A percentile compares a stretch with the other conserved stretches of the same genome.
phyloP scores from a whole-genome alignment of 78 protist species.

The Dictyostelium brefeldianum region DNA sequence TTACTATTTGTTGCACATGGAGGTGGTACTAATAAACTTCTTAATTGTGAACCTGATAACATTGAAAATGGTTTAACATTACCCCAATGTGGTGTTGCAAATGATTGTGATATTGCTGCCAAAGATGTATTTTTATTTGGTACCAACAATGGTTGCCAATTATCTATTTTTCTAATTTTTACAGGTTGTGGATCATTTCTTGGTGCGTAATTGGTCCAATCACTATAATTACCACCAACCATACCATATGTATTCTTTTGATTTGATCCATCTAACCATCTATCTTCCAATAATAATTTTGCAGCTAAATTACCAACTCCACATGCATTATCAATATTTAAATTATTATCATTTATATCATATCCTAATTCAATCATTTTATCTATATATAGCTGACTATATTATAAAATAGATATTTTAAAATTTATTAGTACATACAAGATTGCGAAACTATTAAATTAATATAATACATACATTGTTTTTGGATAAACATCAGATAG shows the following conservation, averaged over 20 bases:
- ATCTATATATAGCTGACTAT: not conserved
- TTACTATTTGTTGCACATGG: not conserved
- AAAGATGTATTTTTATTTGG: not conserved
- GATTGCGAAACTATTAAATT: not conserved
- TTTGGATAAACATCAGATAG: conserved; percentile 9
- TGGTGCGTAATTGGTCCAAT: conserved; percentile 41
- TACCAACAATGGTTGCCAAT: conserved; percentile 50
- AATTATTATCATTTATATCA: conserved; percentile 5
- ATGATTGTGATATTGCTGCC: not conserved
- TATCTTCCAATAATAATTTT: conserved; percentile 5
- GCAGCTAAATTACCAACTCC: conserved; percentile 54
- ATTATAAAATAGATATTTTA: not conserved
- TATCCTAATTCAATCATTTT: conserved; percentile 28
- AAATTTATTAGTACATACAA: not conserved
- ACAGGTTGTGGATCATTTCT: conserved; percentile 41
- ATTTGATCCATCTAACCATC: conserved; percentile 53
- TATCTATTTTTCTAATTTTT: conserved; percentile 11
- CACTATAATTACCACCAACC: conserved; percentile 19
- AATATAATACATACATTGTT: conserved; percentile 6
- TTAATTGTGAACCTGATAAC: not conserved
- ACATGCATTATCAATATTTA: not conserved
- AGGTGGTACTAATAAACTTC: conserved; percentile 18
- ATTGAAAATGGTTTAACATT: conserved; percentile 30
- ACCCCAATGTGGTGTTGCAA: conserved; percentile 62
- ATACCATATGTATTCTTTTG: conserved; percentile 13